Percentiles rank a stretch among this genome's conserved stretches.
Conservation (phyloP, 2,329 filamentous ascomycete species). For the Aureobasidium sp. region DNA sequence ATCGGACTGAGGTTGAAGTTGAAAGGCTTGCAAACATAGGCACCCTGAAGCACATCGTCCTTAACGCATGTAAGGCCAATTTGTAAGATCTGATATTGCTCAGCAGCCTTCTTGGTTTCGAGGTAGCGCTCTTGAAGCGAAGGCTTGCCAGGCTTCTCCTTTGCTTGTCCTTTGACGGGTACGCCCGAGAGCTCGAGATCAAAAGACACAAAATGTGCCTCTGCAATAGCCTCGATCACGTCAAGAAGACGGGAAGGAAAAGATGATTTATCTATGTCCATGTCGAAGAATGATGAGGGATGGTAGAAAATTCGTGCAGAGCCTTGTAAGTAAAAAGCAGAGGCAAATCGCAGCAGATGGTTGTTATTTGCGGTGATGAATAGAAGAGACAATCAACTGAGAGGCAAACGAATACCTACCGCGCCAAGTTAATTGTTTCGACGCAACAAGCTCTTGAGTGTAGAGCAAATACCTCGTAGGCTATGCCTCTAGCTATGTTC, state of each 20-base stretch:
- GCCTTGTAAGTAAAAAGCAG: neutral
- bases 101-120: constrained; percentile 52
- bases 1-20: constrained; percentile 56
- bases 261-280: constrained; percentile 48
- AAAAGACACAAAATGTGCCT: constrained; percentile 54
- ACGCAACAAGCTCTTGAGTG: neutral
- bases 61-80: constrained; percentile 58
- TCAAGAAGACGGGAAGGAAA: constrained; percentile 46
- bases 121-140: constrained; percentile 53
- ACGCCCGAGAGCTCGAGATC: constrained; percentile 63
- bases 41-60: constrained; percentile 46
- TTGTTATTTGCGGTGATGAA: constrained; percentile 1
- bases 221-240: constrained; percentile 50
- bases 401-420: constrained; percentile 13
- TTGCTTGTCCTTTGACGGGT: constrained; percentile 30
- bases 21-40: constrained; percentile 54
- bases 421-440: constrained; percentile 4
- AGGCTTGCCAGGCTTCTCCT: constrained; percentile 34
- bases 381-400: constrained; percentile 7
- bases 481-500: neutral
- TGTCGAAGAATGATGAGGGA: constrained; percentile 25
- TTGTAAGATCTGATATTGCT: constrained; percentile 57
- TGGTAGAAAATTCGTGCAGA: neutral
- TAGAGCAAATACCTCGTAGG: constrained; percentile 3
- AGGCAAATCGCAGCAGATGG: constrained; percentile 1